phyloP scores from a whole-genome alignment of 2,329 filamentous ascomycete species.

The Hymenoscyphus occultus region DNA sequence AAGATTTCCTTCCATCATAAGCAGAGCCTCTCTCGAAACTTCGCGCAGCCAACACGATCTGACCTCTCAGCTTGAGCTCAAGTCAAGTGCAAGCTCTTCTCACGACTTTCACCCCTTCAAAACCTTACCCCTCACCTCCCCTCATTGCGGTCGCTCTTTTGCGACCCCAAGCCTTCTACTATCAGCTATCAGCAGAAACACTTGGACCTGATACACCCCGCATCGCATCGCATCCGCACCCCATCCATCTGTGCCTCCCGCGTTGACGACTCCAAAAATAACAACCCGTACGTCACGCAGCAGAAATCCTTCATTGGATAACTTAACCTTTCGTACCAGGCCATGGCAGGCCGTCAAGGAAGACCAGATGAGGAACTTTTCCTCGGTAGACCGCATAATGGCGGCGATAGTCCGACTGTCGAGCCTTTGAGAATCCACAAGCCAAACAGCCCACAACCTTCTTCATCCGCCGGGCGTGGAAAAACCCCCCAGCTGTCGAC shows the following conservation, averaged over 20 bases:
- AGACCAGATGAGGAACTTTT: constrained; percentile 81
- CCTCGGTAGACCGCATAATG: constrained; percentile 49
- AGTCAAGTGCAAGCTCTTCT: not conserved
- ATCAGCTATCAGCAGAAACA: not conserved
- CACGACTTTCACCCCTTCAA: not conserved
- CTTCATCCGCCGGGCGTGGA: constrained; percentile 36
- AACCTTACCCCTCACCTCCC: not conserved
- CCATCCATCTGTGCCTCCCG: constrained; percentile 29
- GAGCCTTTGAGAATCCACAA: constrained; percentile 85
- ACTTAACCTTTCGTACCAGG: constrained; percentile 17
- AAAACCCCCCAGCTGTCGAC: constrained; percentile 49
- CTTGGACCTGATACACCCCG: constrained; percentile 4
- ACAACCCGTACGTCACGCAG: constrained; percentile 30
- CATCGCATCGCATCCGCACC: constrained; percentile 1
- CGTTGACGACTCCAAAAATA: constrained; percentile 33
- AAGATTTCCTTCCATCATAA: constrained; percentile 13
- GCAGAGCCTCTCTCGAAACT: constrained; percentile 3
- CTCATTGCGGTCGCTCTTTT: constrained; percentile 1
- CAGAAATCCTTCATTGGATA: constrained; percentile 26
- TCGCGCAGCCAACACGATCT: constrained; percentile 18
- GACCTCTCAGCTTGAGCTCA: constrained; percentile 12
- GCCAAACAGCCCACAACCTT: constrained; percentile 62
- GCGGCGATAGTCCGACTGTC: constrained; percentile 70
- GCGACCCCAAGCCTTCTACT: not conserved
- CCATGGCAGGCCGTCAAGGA: constrained; percentile 49